These are phyloP conservation scores for Candida sphagnicola DNA, from an alignment of 805 yeast species.

Conservation along the genomic window DNA sequence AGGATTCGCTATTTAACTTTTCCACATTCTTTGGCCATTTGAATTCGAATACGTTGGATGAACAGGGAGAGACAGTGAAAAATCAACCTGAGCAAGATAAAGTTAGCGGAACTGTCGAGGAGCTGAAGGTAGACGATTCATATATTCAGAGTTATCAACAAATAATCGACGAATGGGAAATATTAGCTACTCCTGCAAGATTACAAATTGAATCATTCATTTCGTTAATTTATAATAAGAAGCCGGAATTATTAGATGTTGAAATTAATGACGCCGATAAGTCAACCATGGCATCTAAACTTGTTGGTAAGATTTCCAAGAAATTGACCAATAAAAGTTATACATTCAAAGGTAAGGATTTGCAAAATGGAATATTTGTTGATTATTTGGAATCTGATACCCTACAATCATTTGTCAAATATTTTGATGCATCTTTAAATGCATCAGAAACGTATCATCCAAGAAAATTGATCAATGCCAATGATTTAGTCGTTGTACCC, in stretches of 20 bases:
- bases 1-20: slow-evolving; percentile 16
- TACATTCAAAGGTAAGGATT: slow-evolving; percentile 24
- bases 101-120: background rate
- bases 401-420: slow-evolving; percentile 23
- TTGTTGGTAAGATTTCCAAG: slow-evolving; percentile 24
- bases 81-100: background rate
- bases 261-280: slow-evolving; percentile 32
- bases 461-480: slow-evolving; percentile 10
- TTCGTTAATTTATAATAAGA: slow-evolving; percentile 25
- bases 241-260: slow-evolving; percentile 32
- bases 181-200: slow-evolving; percentile 30
- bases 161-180: slow-evolving; percentile 39
- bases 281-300: slow-evolving; percentile 16
- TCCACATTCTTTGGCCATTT: slow-evolving; percentile 23
- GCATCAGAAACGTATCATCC: slow-evolving; percentile 28
- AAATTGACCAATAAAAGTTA: slow-evolving; percentile 18
- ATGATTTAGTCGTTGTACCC: slow-evolving; percentile 9
- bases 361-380: slow-evolving; percentile 26
- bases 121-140: background rate
- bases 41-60: slow-evolving; percentile 3
- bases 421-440: slow-evolving; percentile 21
- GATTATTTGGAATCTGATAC: slow-evolving; percentile 30
- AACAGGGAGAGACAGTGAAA: slow-evolving; percentile 7
- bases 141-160: slow-evolving; percentile 17
- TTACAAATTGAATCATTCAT: slow-evolving; percentile 36